A percentile compares a stretch with the other conserved stretches of the same genome.
Conservation (phyloP, 2,329 filamentous ascomycete genomes). For the Dactylonectria macrodidyma region DNA sequence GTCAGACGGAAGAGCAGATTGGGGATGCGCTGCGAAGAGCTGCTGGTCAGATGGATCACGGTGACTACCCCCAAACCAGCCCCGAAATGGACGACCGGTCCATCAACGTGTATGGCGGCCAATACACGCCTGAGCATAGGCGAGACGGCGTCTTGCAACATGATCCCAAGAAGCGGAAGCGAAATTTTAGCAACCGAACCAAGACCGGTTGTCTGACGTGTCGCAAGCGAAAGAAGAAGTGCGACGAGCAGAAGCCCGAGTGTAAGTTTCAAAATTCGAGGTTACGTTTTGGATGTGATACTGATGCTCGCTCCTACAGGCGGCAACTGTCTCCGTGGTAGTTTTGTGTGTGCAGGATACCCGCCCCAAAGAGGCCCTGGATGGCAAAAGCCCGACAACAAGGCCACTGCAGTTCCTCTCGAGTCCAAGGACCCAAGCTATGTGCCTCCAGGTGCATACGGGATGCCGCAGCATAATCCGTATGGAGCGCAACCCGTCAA, state of each 20-base stretch:
- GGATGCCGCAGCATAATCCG: conserved; percentile 67
- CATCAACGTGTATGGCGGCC: conserved; percentile 56
- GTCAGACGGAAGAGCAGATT: conserved; percentile 66
- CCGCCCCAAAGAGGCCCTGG: conserved; percentile 79
- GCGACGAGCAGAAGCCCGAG: conserved; percentile 92
- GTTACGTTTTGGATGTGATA: conserved; percentile 6
- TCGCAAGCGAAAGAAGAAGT: conserved; percentile 95
- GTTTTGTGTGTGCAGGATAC: conserved; percentile 94
- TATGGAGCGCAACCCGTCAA: conserved; percentile 60
- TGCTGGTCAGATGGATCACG: conserved; percentile 62
- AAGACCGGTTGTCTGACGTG: conserved; percentile 98
- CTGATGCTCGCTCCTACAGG: conserved; percentile 62
- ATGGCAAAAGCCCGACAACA: conserved; percentile 83
- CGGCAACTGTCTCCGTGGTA: conserved; percentile 91
- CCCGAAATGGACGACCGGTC: conserved; percentile 68
- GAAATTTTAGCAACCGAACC: conserved; percentile 93
- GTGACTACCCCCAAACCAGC: conserved; percentile 67
- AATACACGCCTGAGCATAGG: conserved; percentile 64
- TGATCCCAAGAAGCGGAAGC: conserved; percentile 79
- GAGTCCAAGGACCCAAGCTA: conserved; percentile 86
- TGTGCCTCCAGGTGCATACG: conserved; percentile 73
- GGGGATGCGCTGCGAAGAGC: conserved; percentile 62
- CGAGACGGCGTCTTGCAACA: conserved; percentile 67
- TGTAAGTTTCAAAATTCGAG: conserved; percentile 72
- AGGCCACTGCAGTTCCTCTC: conserved; percentile 79